Evolutionary conservation across 2,329 filamentous ascomycete species (phyloP).

Genomic region (Saccharata proteae): DNA sequence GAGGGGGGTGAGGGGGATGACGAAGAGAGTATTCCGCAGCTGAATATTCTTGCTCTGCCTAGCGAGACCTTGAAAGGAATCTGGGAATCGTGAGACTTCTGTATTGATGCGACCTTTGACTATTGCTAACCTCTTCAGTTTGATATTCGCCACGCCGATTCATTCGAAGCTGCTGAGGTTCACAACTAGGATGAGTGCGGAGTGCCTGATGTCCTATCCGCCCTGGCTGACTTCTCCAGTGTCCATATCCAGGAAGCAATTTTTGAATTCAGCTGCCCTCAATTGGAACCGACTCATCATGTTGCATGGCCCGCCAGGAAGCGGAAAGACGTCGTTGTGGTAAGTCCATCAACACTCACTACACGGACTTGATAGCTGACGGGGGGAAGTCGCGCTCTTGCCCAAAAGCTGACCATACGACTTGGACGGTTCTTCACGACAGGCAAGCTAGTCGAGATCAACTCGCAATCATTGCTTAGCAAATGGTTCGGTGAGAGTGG

Average conservation of each 20-base stretch:
- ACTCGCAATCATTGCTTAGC: constrained; percentile 33
- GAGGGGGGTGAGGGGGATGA: constrained; percentile 15
- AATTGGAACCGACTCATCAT: constrained; percentile 35
- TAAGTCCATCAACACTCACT: constrained; percentile 6
- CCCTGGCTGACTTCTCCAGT: constrained; percentile 10
- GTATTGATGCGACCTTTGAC: too few species aligned
- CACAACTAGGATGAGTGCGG: constrained; percentile 26
- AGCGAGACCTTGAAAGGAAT: constrained; percentile 27
- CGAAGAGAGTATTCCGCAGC: constrained; percentile 16
- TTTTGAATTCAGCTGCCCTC: constrained; percentile 25
- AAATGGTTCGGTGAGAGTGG: constrained; percentile 38
- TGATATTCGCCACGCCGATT: constrained; percentile 33
- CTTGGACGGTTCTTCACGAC: constrained; percentile 24
- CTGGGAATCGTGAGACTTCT: constrained; percentile 29
- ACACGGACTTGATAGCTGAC: background rate
- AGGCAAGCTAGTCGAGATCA: constrained; percentile 32
- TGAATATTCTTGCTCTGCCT: constrained; percentile 25
- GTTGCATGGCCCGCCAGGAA: constrained; percentile 32
- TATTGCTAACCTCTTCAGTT: constrained; percentile 10
- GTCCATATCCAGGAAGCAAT: constrained; percentile 21
- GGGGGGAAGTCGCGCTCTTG: constrained; percentile 26
- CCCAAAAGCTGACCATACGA: constrained; percentile 40
- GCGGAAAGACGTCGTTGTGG: constrained; percentile 33
- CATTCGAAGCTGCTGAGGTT: constrained; percentile 29
- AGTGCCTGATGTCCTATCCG: background rate